Conservation (phyloP, 331 rosid species). For the Erythrophleum ivorense region DNA sequence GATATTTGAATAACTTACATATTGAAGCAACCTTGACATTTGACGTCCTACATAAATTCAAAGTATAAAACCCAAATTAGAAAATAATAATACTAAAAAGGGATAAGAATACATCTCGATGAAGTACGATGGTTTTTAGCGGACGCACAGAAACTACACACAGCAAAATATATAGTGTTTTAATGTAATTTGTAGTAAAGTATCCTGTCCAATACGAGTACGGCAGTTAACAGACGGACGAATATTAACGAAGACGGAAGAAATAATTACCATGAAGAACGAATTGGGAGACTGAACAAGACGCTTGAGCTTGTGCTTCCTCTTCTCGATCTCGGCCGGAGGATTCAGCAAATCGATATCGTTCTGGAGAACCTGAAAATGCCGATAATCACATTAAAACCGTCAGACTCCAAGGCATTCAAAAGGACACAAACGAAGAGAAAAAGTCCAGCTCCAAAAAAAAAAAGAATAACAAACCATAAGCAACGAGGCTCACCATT, state of each 20-base stretch:
- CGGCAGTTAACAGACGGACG: neutral
- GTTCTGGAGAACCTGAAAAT: constrained; percentile 42
- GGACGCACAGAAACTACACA: neutral
- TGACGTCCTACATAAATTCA: constrained; percentile 34
- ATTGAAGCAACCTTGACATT: constrained; percentile 47
- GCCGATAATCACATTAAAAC: neutral
- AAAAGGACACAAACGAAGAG: neutral
- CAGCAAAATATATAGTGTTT: neutral
- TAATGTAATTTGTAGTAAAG: neutral
- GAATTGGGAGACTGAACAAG: constrained; percentile 41
- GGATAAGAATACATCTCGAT: neutral
- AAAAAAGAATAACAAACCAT: neutral
- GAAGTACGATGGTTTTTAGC: neutral
- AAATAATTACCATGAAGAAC: constrained; percentile 38
- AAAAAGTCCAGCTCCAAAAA: neutral
- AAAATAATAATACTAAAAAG: neutral
- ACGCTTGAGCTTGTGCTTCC: constrained; percentile 45
- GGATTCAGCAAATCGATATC: constrained; percentile 45
- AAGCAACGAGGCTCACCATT: constrained; percentile 21
- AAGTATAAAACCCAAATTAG: neutral
- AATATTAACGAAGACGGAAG: neutral
- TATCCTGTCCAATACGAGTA: neutral
- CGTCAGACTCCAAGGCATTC: neutral
- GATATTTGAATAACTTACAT: constrained; percentile 31
- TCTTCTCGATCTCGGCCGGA: constrained; percentile 41